Conservation (phyloP, 2,329 filamentous ascomycete genomes). For the Orbilia ellipsospora region DNA sequence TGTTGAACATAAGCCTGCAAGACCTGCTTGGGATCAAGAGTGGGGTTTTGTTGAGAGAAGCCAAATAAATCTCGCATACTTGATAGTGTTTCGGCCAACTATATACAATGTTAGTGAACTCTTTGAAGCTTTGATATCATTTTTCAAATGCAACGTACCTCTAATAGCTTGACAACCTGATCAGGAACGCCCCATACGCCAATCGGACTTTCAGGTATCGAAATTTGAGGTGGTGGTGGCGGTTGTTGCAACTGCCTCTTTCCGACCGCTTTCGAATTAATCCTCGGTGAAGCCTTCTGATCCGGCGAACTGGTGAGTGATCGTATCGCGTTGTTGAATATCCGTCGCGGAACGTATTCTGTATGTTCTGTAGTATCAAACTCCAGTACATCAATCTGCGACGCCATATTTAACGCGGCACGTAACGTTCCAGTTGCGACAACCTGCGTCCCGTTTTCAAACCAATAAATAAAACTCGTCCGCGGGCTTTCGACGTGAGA, state of each 20-base stretch:
- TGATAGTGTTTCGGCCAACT: slow-evolving; percentile 75
- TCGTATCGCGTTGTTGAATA: slow-evolving; percentile 66
- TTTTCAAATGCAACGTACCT: slow-evolving; percentile 65
- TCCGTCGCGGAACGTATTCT: slow-evolving; percentile 81
- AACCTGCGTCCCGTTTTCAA: slow-evolving; percentile 77
- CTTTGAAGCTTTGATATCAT: slow-evolving; percentile 30
- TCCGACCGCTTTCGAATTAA: slow-evolving; percentile 67
- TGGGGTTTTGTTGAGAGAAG: slow-evolving; percentile 69
- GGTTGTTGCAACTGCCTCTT: slow-evolving; percentile 67
- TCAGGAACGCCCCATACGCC: slow-evolving; percentile 69
- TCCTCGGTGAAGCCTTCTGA: slow-evolving; percentile 70
- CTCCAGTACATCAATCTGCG: slow-evolving; percentile 86
- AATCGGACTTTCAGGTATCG: slow-evolving; percentile 64
- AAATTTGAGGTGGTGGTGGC: slow-evolving; percentile 55
- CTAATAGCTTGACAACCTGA: slow-evolving; percentile 71
- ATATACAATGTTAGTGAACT: slow-evolving; percentile 11
- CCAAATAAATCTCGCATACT: slow-evolving; percentile 71
- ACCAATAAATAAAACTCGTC: slow-evolving; percentile 89
- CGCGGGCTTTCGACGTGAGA: slow-evolving; percentile 77
- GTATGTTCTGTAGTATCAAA: slow-evolving; percentile 81
- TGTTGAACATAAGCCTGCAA: slow-evolving; percentile 66
- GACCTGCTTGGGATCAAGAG: slow-evolving; percentile 69
- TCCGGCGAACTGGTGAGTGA: slow-evolving; percentile 64
- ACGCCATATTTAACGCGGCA: slow-evolving; percentile 80
- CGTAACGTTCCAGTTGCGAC: slow-evolving; percentile 80